Conservation (phyloP, 2,329 filamentous ascomycete species). For the Chrysosphaeria jannelii region DNA sequence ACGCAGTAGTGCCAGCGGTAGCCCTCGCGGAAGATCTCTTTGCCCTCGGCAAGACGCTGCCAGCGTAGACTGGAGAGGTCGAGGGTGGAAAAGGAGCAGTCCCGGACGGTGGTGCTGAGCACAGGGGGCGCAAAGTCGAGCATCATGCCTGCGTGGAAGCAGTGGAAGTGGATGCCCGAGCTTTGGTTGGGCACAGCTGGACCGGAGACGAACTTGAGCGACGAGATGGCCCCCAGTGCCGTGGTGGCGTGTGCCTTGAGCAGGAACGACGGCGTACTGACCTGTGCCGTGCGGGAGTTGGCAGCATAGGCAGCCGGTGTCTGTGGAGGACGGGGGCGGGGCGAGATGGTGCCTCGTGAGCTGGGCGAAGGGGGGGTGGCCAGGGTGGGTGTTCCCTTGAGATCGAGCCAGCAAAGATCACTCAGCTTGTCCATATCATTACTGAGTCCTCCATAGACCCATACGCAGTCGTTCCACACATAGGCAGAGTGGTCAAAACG, state of each 20-base stretch:
- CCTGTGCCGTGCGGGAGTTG: slow-evolving; percentile 35
- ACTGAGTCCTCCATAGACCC: slow-evolving; percentile 86
- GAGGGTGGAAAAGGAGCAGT: slow-evolving; percentile 71
- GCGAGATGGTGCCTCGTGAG: slow-evolving; percentile 11
- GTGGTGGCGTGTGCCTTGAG: slow-evolving; percentile 48
- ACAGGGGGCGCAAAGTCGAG: slow-evolving; percentile 87
- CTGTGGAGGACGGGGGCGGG: slow-evolving; percentile 14
- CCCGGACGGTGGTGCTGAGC: slow-evolving; percentile 42
- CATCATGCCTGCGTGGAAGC: slow-evolving; percentile 74
- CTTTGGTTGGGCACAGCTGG: slow-evolving; percentile 66
- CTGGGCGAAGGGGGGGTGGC: slow-evolving; percentile 32
- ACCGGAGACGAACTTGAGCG: slow-evolving; percentile 68
- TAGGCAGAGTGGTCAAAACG: slow-evolving; percentile 88
- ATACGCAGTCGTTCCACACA: slow-evolving; percentile 71
- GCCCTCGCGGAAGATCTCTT: slow-evolving; percentile 72
- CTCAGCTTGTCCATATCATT: slow-evolving; percentile 93
- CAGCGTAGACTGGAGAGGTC: slow-evolving; percentile 69
- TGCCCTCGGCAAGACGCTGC: slow-evolving; percentile 83
- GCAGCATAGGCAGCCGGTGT: slow-evolving; percentile 28
- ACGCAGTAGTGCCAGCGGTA: slow-evolving; percentile 98
- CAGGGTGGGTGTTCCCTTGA: slow-evolving; percentile 70
- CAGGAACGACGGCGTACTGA: slow-evolving; percentile 34
- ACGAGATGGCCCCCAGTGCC: slow-evolving; percentile 69
- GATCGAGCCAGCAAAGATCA: slow-evolving; percentile 90
- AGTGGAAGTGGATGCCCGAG: slow-evolving; percentile 80